These are phyloP conservation scores for Solanum rostratum DNA, from an alignment of 257 asterid species.

Conservation along the genomic window DNA sequence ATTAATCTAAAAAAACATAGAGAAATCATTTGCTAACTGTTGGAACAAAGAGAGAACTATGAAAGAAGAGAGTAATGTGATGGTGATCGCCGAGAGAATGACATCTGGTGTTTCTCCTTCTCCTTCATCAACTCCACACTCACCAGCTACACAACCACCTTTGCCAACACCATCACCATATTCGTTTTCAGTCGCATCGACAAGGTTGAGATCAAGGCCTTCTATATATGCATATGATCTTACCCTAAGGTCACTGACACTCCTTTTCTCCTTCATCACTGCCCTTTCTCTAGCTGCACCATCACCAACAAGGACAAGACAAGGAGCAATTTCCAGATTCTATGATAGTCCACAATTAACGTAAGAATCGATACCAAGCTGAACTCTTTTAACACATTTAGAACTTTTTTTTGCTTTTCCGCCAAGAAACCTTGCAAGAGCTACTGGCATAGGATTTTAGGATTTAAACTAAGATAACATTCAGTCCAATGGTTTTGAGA, in stretches of 20 bases:
- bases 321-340: slow-evolving; percentile 8
- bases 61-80: slow-evolving; percentile 5
- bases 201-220: slow-evolving; percentile 32
- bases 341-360: slow-evolving; percentile 14
- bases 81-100: background rate
- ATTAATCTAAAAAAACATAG: background rate
- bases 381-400: background rate
- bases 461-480: background rate
- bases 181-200: slow-evolving; percentile 31
- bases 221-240: slow-evolving; percentile 20
- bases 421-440: background rate
- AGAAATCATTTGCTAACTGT: background rate
- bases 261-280: slow-evolving; percentile 27
- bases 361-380: slow-evolving; percentile 19
- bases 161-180: slow-evolving; percentile 45
- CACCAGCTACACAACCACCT: slow-evolving; percentile 21
- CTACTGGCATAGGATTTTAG: background rate
- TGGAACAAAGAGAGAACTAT: background rate
- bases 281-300: slow-evolving; percentile 31
- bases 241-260: slow-evolving; percentile 26
- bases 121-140: slow-evolving; percentile 10
- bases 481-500: background rate
- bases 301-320: slow-evolving; percentile 9
- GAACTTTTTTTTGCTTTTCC: background rate
- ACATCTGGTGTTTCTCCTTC: slow-evolving; percentile 27